phyloP scores from a whole-genome alignment of 495 filamentous ascomycete species.

The Amphirosellinia nigrospora region DNA sequence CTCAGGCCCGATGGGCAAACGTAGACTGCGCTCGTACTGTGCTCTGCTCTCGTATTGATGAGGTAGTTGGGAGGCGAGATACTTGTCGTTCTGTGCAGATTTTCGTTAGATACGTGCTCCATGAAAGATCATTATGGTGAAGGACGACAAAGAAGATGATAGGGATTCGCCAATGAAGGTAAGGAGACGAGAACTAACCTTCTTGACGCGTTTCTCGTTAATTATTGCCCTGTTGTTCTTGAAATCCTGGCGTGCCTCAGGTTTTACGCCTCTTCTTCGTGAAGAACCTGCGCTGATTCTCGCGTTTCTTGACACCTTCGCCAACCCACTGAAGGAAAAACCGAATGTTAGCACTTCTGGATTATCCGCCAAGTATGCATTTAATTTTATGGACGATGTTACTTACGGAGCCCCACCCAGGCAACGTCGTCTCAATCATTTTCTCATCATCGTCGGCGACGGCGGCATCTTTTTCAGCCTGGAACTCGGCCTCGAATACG shows the following conservation, averaged over 20 bases:
- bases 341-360: neutral
- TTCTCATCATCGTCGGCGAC: conserved; percentile 84
- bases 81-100: conserved; percentile 79
- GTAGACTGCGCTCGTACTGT: conserved; percentile 90
- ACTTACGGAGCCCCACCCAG: conserved; percentile 75
- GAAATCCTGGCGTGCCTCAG: conserved; percentile 76
- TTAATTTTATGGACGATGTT: neutral
- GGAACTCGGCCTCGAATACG: conserved; percentile 77
- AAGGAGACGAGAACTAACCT: conserved; percentile 59
- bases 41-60: conserved; percentile 83
- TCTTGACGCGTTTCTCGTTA: conserved; percentile 88
- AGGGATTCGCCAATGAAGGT: no score
- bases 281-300: conserved; percentile 65
- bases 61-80: conserved; percentile 80
- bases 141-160: neutral
- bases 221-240: conserved; percentile 86
- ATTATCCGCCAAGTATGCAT: conserved; percentile 34
- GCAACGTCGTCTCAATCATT: conserved; percentile 80
- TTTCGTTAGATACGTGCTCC: neutral
- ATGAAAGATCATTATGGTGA: neutral
- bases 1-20: conserved; percentile 89
- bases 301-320: conserved; percentile 70
- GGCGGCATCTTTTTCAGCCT: conserved; percentile 75
- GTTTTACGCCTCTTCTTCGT: conserved; percentile 80
- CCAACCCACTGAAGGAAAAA: conserved; percentile 65